Percentiles rank a stretch among this genome's conserved stretches.
These are phyloP conservation scores for Fonsecaea monophora DNA, from an alignment of 2,329 filamentous ascomycete genomes.

Conservation along the genomic window DNA sequence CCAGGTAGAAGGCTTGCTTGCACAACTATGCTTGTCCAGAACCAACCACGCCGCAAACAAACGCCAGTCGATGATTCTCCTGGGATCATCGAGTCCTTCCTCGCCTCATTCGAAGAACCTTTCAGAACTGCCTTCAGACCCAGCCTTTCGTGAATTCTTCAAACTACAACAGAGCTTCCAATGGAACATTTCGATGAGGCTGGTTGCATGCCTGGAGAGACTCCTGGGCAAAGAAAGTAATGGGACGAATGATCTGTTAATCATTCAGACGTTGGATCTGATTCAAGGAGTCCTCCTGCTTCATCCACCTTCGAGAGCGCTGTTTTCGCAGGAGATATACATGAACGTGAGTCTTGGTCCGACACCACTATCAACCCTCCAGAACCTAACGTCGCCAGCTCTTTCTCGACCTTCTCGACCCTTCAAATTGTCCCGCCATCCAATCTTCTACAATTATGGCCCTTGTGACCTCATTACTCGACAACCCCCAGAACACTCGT, in stretches of 20 bases:
- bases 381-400: constrained; percentile 57
- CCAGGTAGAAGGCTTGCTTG: constrained; percentile 91
- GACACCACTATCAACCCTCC: background rate
- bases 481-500: constrained; percentile 84
- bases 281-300: constrained; percentile 87
- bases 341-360: constrained; percentile 75
- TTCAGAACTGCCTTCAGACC: constrained; percentile 75
- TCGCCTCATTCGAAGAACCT: constrained; percentile 66
- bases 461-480: constrained; percentile 85
- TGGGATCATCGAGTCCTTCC: constrained; percentile 46
- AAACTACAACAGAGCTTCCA: constrained; percentile 96
- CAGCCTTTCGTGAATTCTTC: constrained; percentile 94
- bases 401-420: constrained; percentile 91
- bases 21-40: constrained; percentile 85
- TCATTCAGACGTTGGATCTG: constrained; percentile 84
- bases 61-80: constrained; percentile 51
- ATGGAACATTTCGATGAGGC: constrained; percentile 90
- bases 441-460: constrained; percentile 89
- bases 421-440: constrained; percentile 87
- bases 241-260: constrained; percentile 84
- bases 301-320: constrained; percentile 84
- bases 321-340: constrained; percentile 87
- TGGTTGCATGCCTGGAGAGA: constrained; percentile 84
- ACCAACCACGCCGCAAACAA: constrained; percentile 48
- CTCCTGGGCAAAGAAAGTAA: constrained; percentile 82